A percentile compares a stretch with the other conserved stretches of the same genome.
phyloP scores from a whole-genome alignment of 352 stramenopile genomes.

The Phytophthora macrochlamydospora region DNA sequence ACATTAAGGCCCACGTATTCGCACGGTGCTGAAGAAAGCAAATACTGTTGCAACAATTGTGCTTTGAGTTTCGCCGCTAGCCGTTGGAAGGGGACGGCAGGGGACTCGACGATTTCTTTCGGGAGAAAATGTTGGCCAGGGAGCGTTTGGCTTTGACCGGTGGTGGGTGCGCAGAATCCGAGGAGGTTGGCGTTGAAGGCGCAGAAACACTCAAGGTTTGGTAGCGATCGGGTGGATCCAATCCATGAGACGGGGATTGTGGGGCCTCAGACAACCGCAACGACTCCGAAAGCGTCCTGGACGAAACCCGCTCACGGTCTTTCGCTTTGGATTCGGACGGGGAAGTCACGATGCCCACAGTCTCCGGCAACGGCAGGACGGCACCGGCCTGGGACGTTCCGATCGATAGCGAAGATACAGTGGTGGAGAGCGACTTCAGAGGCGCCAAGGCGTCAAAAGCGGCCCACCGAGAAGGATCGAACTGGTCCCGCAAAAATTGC shows the following conservation, averaged over 20 bases:
- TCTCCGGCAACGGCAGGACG: conserved; percentile 19
- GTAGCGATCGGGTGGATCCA: conserved; percentile 10
- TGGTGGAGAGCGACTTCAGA: conserved; percentile 52
- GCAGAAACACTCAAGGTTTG: conserved; percentile 23
- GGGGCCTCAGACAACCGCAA: conserved; percentile 10
- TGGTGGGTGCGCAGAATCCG: conserved; percentile 5
- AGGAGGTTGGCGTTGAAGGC: conserved; percentile 19
- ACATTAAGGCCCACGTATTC: conserved; percentile 88
- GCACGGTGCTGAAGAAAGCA: conserved; percentile 45
- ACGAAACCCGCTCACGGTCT: conserved; percentile 1
- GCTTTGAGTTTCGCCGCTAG: background rate
- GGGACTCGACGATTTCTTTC: conserved; percentile 33
- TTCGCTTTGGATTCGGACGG: background rate
- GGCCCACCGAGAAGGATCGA: conserved; percentile 72
- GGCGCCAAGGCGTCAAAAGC: conserved; percentile 71
- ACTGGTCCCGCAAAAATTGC: conserved; percentile 82
- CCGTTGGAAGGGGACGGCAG: conserved; percentile 11
- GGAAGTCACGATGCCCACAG: no score
- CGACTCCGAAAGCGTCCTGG: conserved; percentile 1
- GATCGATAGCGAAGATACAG: conserved; percentile 23
- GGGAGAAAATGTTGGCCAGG: conserved; percentile 38
- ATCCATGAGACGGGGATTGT: conserved; percentile 4
- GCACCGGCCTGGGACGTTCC: conserved; percentile 20
- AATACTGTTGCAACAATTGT: background rate
- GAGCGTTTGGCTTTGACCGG: conserved; percentile 30